Conservation (phyloP, 768 basidiomycete species). For the Phaeotremella skinneri region DNA sequence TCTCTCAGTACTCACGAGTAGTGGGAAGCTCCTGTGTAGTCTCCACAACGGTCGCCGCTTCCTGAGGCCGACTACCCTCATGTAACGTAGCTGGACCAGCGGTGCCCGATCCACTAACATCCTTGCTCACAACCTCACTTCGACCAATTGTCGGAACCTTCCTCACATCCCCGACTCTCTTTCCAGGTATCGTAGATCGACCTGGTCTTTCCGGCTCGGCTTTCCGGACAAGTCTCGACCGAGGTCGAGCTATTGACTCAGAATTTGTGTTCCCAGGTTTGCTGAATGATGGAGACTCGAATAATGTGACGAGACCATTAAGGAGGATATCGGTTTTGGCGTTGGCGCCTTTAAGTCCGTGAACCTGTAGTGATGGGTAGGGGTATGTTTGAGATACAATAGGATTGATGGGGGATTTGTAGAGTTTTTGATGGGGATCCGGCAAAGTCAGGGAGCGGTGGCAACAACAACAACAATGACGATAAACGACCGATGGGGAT, state of each 20-base stretch:
- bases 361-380: conserved; percentile 22
- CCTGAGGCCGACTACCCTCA: too few relatives aligned
- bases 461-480: background rate
- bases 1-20: too few relatives aligned
- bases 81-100: too few relatives aligned
- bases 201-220: background rate
- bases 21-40: too few relatives aligned
- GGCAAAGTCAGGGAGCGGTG: background rate
- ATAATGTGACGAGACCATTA: conserved; percentile 29
- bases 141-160: background rate
- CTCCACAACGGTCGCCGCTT: too few relatives aligned
- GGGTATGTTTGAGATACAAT: background rate
- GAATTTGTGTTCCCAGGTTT: conserved; percentile 1
- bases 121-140: background rate
- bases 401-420: background rate
- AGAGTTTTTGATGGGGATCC: background rate
- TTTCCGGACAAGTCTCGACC: background rate
- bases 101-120: too few relatives aligned
- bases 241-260: background rate
- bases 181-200: background rate
- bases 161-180: background rate
- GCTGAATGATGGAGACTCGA: conserved; percentile 26
- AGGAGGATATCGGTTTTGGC: conserved; percentile 28
- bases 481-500: background rate
- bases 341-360: conserved; percentile 44